These are phyloP conservation scores for Auriscalpium orientale DNA, from an alignment of 768 basidiomycete genomes.

Conservation along the genomic window DNA sequence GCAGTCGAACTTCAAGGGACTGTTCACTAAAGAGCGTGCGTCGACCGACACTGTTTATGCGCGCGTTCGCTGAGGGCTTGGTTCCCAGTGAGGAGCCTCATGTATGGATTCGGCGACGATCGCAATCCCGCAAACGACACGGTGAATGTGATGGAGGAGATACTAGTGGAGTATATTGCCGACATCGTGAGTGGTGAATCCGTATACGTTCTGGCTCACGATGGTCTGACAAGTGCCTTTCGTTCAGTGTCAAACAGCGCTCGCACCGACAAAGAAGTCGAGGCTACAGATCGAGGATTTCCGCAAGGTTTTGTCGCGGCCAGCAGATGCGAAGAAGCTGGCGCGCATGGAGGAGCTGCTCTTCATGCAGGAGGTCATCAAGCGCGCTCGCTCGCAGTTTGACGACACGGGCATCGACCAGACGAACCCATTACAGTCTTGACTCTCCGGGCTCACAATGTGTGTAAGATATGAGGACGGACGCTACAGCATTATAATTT, in stretches of 20 bases:
- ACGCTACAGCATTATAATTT: neutral
- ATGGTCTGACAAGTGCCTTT: neutral
- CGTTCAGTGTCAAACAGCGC: conserved; percentile 65
- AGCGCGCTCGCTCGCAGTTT: conserved; percentile 78
- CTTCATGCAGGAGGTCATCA: conserved; percentile 93
- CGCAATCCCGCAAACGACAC: conserved; percentile 82
- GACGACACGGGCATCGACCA: conserved; percentile 45
- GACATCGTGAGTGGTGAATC: conserved; percentile 61
- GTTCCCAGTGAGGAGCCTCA: conserved; percentile 65
- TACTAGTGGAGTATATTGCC: conserved; percentile 82
- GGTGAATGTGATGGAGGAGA: conserved; percentile 90
- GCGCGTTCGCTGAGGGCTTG: neutral
- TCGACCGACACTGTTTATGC: conserved; percentile 2
- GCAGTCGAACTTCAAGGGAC: conserved; percentile 62
- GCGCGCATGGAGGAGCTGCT: conserved; percentile 88
- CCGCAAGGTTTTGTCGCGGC: conserved; percentile 67
- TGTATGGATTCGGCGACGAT: conserved; percentile 95
- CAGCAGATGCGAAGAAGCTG: conserved; percentile 88
- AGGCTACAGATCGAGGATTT: conserved; percentile 85
- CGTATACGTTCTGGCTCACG: conserved; percentile 1
- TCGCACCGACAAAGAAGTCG: conserved; percentile 59
- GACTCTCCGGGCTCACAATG: neutral
- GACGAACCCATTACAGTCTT: conserved; percentile 38
- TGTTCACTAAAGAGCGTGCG: conserved; percentile 79
- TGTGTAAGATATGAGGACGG: neutral